Evolutionary conservation across 208 protist genomes (phyloP), one percentile per base, ranked within the genome.

Genomic region (Acanthamoeba healyi): DNA sequence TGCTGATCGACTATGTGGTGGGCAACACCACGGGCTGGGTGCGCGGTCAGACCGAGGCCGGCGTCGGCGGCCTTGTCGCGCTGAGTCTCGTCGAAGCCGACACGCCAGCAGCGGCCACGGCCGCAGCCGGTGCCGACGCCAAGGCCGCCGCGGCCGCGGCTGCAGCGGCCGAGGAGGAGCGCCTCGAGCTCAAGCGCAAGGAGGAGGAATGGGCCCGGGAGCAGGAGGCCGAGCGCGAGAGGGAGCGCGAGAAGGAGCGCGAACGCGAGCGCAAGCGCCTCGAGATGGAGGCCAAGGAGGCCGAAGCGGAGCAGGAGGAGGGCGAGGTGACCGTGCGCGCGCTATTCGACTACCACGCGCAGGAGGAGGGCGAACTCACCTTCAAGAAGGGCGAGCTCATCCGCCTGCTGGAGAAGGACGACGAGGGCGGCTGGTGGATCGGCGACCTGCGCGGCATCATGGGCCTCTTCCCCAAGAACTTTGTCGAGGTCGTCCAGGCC

Each of bases 341-440:
- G 38, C 44, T 86, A 19, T 94, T 58, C 49, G 49, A 94, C 70
- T 94, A 94, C 91, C 24, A 94, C 24, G 72, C 91, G 51, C 70
- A 86, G 91, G 72, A 94, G 54, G 67, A 82, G 70, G 91, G 58
- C 72, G 91, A 94, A 46, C 63, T 94, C 24, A 65, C 70, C 26
- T 46, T 94, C 32, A 87, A 87, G 36, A 58, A 88, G 70, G 91
- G 51, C 26, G 91, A 94, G 22, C 22, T 94, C 40, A 87, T 94
- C 70, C 22, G 29, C 29, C 42, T 94, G 46, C 34, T 86, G 24
- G 82, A 61, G 56, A 46, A 34, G 26, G 82, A 90, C 54, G 67
- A 94, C 29, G 63, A 72, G 40, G 51, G 88, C 88, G 88, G 88
- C n/a, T 81, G 91, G 67, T 94, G 91, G 91, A 72, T 67, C n/a